Base-by-base conservation (phyloP, 2,329 filamentous ascomycete genomes). In the Diatrype stigma region DNA sequence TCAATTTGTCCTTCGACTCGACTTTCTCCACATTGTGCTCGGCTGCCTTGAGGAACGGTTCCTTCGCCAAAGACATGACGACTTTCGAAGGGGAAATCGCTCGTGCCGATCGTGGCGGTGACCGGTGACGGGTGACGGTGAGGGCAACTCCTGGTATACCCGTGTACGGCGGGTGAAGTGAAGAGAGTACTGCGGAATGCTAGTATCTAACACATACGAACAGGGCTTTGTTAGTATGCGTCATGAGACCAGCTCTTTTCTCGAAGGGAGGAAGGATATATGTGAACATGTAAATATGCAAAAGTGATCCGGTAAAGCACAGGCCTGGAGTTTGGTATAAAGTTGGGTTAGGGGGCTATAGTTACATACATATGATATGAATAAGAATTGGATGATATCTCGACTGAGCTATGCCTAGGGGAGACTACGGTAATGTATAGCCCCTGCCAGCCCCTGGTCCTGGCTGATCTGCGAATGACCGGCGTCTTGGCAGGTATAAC, bases 1-100 rank as follows among this genome's bases (percentile, higher is more conserved):
- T 44, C n/a, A 45, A 30, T 46, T 53, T 52, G 42, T 47, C 53
- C 14, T 12, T 6, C 6, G 34, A 14, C 14, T 28, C 14, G 11
- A 11, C 11, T 3, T 28, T 28, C 21, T 26, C 40, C 40, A 3
- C 40, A 44, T 26, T 44, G 21, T 26, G 40, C 14, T 26, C 14
- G 22, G 16, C 40, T 44, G 14, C 16, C 22, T 23, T 23, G 11
- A 28, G 40, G n/a, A 23, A 19, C 21, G 40, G 22, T 26, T 44
- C 22, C 22, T 23, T 44, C 22, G 12, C 40, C 12, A 28, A 26
- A 44, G 40, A 44, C 40, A 44, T 44, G 40, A 12, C 40, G 40
- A 26, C 16, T 11, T 40, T 21, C 4, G 12, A 40, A 3, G 37
- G 11, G 19, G 17, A 40, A 5, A 2, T 16, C 19, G 16, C 14